Conservation (phyloP, 768 basidiomycete species). For the Tephrocybe sp. region DNA sequence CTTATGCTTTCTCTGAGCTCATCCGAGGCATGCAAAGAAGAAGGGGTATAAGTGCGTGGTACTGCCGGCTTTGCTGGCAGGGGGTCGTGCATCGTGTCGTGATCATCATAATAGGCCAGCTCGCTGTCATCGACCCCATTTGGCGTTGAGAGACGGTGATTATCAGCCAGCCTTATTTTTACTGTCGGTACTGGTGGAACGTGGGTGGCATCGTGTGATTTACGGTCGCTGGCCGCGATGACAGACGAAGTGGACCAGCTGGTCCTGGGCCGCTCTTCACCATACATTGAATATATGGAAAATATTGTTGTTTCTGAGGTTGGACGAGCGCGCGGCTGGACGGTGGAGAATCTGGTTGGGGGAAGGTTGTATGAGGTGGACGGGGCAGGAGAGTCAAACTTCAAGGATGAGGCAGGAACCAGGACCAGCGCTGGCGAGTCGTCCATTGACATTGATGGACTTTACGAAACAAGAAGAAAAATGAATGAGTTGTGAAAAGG, state of each 20-base stretch:
- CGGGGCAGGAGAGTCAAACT: slow-evolving; percentile 21
- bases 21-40: slow-evolving; percentile 32
- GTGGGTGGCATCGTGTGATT: slow-evolving; percentile 30
- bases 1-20: slow-evolving; percentile 29
- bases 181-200: slow-evolving; percentile 35
- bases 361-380: slow-evolving; percentile 31
- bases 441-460: slow-evolving; percentile 27
- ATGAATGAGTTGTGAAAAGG: too few species aligned
- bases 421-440: slow-evolving; percentile 40
- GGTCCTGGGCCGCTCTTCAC: slow-evolving; percentile 47
- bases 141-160: slow-evolving; percentile 24
- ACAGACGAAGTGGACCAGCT: slow-evolving; percentile 41
- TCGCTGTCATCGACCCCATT: slow-evolving; percentile 22
- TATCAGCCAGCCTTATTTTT: slow-evolving; percentile 30
- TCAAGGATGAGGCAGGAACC: slow-evolving; percentile 32
- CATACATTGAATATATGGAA: slow-evolving; percentile 88
- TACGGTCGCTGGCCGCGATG: slow-evolving; percentile 28
- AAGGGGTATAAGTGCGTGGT: slow-evolving; percentile 30
- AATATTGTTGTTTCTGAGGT: slow-evolving; percentile 78
- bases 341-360: slow-evolving; percentile 30
- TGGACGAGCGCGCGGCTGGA: slow-evolving; percentile 49
- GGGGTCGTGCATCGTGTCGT: slow-evolving; percentile 2
- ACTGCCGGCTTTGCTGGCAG: slow-evolving; percentile 8
- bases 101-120: slow-evolving; percentile 15
- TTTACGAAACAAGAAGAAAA: slow-evolving; percentile 5